Evolutionary conservation across 805 yeast genomes (phyloP), one percentile per base, ranked within the genome.

Genomic region (Saitoella complicata): DNA sequence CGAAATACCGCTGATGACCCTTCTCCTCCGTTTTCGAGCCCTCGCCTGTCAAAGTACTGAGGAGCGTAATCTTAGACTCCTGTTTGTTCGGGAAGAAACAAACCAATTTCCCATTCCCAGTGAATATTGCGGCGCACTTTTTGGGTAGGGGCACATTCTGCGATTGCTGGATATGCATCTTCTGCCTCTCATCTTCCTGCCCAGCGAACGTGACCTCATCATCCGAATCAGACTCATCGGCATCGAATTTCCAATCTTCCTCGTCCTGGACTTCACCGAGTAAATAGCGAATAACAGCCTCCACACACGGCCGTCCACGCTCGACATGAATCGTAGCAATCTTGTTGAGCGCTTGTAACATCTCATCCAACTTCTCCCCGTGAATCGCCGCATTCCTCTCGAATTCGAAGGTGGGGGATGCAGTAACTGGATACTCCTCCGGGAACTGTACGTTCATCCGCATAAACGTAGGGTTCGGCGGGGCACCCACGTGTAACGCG

Each of bases 101-200:
- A 1, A 87, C 79, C 42, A 87, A 64, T 47, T 75, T 75, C 0
- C 95, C 95, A 3, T 74, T 71, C 8, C 75, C 70, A 0, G 93
- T 70, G 95, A 95, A 87, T 1, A 75, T 66, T 0, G 94, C 95
- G 7, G 95, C 95, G 64, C 95, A 87, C 7, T 86, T 91, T 56
- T 83, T 86, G 0, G 96, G 95, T 9, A 87, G 71, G 0, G 96
- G 96, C 0, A 94, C 83, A 37, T 40, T 45, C 32, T 47, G 41
- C 31, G 44, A 39, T 6, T 10, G 29, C 40, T 31, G 40, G 43
- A 12, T 32, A 38, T 11, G 21, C 35, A 32, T 35, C 46, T 11
- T 36, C 49, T 10, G 36, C 31, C n/a, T 40, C 49, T 12, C 37
- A 41, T 10, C 39, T 49, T 36, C 11, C 36, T 9, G 11, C 36